Evolutionary conservation across 2,329 filamentous ascomycete genomes (phyloP).

Genomic region (Coniochaeta sp.): DNA sequence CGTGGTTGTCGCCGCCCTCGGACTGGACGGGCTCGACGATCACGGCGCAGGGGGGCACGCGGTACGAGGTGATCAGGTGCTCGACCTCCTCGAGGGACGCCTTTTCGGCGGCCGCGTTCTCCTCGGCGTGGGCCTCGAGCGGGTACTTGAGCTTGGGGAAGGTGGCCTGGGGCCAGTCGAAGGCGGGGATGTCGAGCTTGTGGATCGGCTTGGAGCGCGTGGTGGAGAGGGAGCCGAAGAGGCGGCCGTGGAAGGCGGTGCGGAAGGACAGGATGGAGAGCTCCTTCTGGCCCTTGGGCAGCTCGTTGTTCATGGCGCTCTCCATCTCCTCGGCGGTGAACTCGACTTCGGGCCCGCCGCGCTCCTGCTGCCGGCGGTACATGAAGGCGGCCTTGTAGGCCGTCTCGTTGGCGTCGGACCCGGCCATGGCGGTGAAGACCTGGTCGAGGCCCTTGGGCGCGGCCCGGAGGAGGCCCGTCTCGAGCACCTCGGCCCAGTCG

Average conservation of each 20-base stretch:
- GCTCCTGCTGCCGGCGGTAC: conserved; percentile 75
- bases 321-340: conserved; percentile 72
- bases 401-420: conserved; percentile 88
- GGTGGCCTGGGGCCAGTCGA: conserved; percentile 87
- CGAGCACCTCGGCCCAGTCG: conserved; percentile 75
- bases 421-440: conserved; percentile 84
- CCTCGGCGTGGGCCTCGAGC: conserved; percentile 67
- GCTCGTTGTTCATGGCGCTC: conserved; percentile 71
- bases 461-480: conserved; percentile 72
- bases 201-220: conserved; percentile 91
- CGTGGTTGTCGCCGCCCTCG: conserved; percentile 92
- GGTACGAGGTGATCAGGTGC: conserved; percentile 70
- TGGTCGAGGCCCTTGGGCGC: conserved; percentile 79
- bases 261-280: conserved; percentile 87
- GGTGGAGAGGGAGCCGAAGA: conserved; percentile 81
- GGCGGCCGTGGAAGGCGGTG: conserved; percentile 80
- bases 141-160: conserved; percentile 86
- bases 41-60: conserved; percentile 71
- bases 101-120: conserved; percentile 77
- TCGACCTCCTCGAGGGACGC: conserved; percentile 79
- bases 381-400: conserved; percentile 96
- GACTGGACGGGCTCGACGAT: conserved; percentile 89
- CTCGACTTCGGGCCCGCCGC: conserved; percentile 68
- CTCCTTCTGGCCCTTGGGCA: conserved; percentile 63
- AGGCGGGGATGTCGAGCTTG: conserved; percentile 90